A percentile compares a stretch with the other conserved stretches of the same genome.
phyloP scores from a whole-genome alignment of 139 green algal genomes.

The Pycnococcus provasolii region DNA sequence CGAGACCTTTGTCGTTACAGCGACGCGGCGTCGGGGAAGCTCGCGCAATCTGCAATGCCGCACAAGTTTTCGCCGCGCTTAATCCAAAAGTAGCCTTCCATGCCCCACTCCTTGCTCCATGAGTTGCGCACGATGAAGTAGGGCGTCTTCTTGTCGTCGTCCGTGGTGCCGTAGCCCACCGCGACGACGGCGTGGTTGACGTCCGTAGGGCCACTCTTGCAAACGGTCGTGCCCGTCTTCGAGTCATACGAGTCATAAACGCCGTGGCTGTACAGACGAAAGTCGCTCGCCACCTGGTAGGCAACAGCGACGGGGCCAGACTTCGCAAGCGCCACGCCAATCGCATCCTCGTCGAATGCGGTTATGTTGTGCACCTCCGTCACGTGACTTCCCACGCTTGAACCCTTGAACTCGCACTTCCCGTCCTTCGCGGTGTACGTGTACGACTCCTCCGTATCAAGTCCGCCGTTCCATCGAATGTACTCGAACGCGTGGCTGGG shows the following conservation, averaged over 20 bases:
- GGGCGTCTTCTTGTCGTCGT: background rate
- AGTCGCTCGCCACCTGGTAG: slow-evolving; percentile 33
- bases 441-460: slow-evolving; percentile 32
- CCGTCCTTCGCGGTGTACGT: slow-evolving; percentile 29
- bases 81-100: background rate
- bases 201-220: slow-evolving; percentile 18
- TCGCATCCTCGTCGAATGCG: slow-evolving; percentile 25
- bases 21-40: slow-evolving; percentile 51
- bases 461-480: slow-evolving; percentile 32
- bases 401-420: slow-evolving; percentile 27
- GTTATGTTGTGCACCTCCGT: slow-evolving; percentile 37
- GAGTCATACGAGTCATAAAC: slow-evolving; percentile 26
- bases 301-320: slow-evolving; percentile 30
- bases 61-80: slow-evolving; percentile 57
- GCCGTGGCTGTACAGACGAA: slow-evolving; percentile 36
- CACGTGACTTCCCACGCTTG: slow-evolving; percentile 19
- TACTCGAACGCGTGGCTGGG: slow-evolving; percentile 64
- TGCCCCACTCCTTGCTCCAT: slow-evolving; percentile 20
- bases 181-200: slow-evolving; percentile 40
- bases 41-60: slow-evolving; percentile 67
- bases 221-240: background rate
- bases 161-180: slow-evolving; percentile 28
- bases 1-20: no score
- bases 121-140: slow-evolving; percentile 42
- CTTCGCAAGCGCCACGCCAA: slow-evolving; percentile 24